phyloP scores from a whole-genome alignment of 1,139 yeast species.

The Debaryomycetaceae sp. region DNA sequence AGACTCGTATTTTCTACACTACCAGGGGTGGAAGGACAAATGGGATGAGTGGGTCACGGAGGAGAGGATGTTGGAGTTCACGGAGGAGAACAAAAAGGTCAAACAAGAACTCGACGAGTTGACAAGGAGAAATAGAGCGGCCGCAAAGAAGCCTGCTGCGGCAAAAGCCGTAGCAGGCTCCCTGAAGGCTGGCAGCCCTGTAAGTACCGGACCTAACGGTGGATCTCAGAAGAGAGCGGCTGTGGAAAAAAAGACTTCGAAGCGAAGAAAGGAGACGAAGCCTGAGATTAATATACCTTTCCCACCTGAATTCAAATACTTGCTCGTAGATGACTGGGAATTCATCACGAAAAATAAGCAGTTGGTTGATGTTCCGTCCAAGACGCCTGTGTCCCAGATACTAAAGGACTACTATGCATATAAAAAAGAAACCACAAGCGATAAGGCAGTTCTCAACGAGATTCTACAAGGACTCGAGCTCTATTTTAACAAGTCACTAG shows the following conservation, averaged over 20 bases:
- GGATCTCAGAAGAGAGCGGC: constrained; percentile 1
- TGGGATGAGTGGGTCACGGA: constrained; percentile 96
- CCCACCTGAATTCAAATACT: constrained; percentile 63
- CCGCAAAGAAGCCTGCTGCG: constrained; percentile 2
- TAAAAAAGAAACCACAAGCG: constrained; percentile 17
- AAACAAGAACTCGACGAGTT: constrained; percentile 60
- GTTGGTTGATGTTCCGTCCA: constrained; percentile 59
- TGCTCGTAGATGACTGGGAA: constrained; percentile 93
- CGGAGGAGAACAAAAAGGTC: constrained; percentile 62
- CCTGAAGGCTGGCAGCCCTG: not conserved
- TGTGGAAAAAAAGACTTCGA: constrained; percentile 3
- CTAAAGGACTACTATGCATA: constrained; percentile 44
- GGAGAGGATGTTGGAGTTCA: constrained; percentile 65
- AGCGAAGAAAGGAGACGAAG: constrained; percentile 3
- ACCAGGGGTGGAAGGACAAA: constrained; percentile 91
- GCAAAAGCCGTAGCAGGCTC: constrained; percentile 1
- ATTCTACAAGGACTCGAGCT: constrained; percentile 62
- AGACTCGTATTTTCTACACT: constrained; percentile 69
- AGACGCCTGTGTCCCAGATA: constrained; percentile 48
- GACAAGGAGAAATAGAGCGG: constrained; percentile 17
- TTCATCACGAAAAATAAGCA: constrained; percentile 75
- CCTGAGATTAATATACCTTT: constrained; percentile 51
- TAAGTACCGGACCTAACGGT: not conserved
- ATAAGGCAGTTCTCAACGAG: constrained; percentile 61
- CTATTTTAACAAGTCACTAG: constrained; percentile 77